A percentile compares a stretch with the other conserved stretches of the same genome.
Evolutionary conservation across 352 stramenopile species (phyloP).

Genomic region (Phytophthora rubi): DNA sequence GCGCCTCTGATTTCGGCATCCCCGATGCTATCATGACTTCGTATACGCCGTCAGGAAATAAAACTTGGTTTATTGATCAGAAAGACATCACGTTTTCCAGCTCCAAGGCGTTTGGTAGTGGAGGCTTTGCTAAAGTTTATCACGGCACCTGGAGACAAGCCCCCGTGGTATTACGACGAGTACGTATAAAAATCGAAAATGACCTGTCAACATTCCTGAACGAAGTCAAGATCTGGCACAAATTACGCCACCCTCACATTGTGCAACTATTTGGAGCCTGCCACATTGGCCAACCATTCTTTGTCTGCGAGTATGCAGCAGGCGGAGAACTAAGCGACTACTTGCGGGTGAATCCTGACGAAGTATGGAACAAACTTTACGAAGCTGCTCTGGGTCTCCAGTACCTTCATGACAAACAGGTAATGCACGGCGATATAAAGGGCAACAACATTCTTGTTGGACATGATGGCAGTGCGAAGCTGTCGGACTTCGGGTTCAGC

Average conservation of each 20-base stretch:
- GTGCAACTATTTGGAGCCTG: slow-evolving; percentile 15
- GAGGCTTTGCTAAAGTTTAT: slow-evolving; percentile 25
- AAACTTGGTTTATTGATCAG: slow-evolving; percentile 1
- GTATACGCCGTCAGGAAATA: not conserved
- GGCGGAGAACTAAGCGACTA: slow-evolving; percentile 11
- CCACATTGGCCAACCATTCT: slow-evolving; percentile 10
- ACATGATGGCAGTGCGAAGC: not conserved
- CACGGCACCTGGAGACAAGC: slow-evolving; percentile 23
- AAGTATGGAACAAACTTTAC: slow-evolving; percentile 15
- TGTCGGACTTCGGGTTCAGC: not conserved
- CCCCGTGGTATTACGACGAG: slow-evolving; percentile 31
- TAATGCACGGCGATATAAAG: slow-evolving; percentile 10
- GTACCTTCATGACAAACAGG: slow-evolving; percentile 9
- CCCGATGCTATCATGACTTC: not conserved
- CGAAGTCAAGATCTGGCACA: slow-evolving; percentile 16
- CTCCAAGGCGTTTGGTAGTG: slow-evolving; percentile 19
- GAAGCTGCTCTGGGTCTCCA: slow-evolving; percentile 14
- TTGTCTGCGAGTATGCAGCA: slow-evolving; percentile 17
- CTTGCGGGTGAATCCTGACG: not conserved
- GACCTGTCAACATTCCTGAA: not conserved
- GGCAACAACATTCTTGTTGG: slow-evolving; percentile 6
- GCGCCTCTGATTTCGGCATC: not conserved
- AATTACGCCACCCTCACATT: slow-evolving; percentile 11
- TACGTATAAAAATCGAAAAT: not conserved
- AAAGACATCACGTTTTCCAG: not conserved